Base-by-base conservation (phyloP, 2,329 filamentous ascomycete species). In the Pyrenochaeta sp. region DNA sequence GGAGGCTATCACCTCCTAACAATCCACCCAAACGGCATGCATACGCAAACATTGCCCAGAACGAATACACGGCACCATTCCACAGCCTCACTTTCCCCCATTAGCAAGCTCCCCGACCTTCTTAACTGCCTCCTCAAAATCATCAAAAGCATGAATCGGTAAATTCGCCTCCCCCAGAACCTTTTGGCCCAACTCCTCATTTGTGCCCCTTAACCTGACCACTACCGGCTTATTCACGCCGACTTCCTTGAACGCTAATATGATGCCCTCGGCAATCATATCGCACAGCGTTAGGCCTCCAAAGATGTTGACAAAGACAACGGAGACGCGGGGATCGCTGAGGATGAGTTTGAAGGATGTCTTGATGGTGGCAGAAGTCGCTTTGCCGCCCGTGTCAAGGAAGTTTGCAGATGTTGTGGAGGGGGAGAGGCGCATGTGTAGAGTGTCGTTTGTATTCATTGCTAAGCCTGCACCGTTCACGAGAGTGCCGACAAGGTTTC, bases 381-480 rank as follows among this genome's bases (percentile, higher is more conserved):
- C 92, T 73, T 96, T 95, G 31, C 92, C 92, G 23, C 93, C 92
- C 0, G 91, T 96, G 72, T 97, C 92, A 49, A 97, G 82, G 73
- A 97, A 96, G 67, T 97, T 97, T 10, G 91, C 86, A 20, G 88
- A 88, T 30, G 81, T 76, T 1, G 90, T 90, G 7, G 53, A 51
- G 14, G 85, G 77, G 0, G 84, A 82, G 9, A 96, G 85, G 23
- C 69, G 84, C 11, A 86, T 78, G 2, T 84, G 81, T 1, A 97
- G 84, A 0, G 90, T 89, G 72, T 97, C 92, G 54, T 93, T 87
- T 0, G 92, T 96, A 72, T 95, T 95, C 90, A 97, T 95, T 0
- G 92, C 92, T 1, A 97, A 83, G 0, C 92, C 92, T 0, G 93
- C 92, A 37, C 92, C 92, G 68, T 97, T 97, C 60, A 96, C 91